Base-by-base conservation (phyloP, 208 protist species). In the Leishmania martiniquensis region DNA sequence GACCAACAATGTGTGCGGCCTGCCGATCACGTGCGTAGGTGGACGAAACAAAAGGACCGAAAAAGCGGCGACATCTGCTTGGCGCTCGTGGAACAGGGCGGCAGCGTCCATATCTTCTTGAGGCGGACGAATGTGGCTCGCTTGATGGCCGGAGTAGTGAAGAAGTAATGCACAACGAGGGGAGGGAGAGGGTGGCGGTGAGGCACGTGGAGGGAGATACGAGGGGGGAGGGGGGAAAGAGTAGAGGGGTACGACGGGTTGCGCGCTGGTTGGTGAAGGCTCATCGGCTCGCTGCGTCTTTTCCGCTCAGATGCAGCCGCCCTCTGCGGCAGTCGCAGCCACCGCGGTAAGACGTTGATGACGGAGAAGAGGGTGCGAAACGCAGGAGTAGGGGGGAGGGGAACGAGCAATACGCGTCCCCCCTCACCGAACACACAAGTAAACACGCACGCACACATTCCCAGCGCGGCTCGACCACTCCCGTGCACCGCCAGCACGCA, bases 1-100 rank as follows among this genome's bases (percentile, higher is more conserved):
- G 29, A 17, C 3, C 10, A 42, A 57, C 15, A 15, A 34, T 15
- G 1, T 44, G 9, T 29, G 68, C 68, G 13, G 68, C 9, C 10
- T 25, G 29, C 20, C 7, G 29, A n/a, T 22, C 15, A 37, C 47
- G 29, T 22, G n/a, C 13, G 68, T n/a, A 17, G 49, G 32, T 22
- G n/a, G 52, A 17, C 51, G n/a, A 45, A 80, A 80, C 37, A 74
- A 34, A 22, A 63, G 22, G 25, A 42, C 57, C 37, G 72, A 32
- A 44, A 78, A 78, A 32, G 75, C 75, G 34, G 75, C 75, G n/a
- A 78, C 63, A 60, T 78, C 75, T 17, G 62, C 75, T 25, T 45
- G 59, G 20, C 75, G 75, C 44, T 78, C 62, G 63, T 78, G 32
- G 49, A 78, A 69, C 22, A 78, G 51, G 22, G 59, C 45, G n/a